Base-by-base conservation (phyloP, 352 stramenopile species). In the Plasmopara halstedii region DNA sequence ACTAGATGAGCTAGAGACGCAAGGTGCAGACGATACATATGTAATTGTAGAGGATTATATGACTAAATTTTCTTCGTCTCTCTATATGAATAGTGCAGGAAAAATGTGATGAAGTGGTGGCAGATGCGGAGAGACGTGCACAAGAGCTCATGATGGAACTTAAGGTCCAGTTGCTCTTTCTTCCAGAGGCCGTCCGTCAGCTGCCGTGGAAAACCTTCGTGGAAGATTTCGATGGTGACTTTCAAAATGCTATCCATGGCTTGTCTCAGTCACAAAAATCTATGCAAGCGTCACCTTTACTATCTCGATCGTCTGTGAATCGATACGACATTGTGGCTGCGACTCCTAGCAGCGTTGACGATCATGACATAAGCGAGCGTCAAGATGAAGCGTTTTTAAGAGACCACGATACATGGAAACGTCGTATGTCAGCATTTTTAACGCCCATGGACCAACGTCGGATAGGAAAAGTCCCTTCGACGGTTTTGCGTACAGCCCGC, bases 201-300 rank as follows among this genome's bases (percentile, higher is more conserved):
- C 87, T 90, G 76, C 64, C 74, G 11, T 88, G 76, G 76, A 83
- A 81, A 53, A 86, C 69, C 31, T 87, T 90, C 50, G 81, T 76
- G 32, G 69, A 79, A n/a, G 73, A 88, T 52, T 88, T 83, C 56
- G 73, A 69, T 29, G 79, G 79, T 32, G 74, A 76, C 46, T 58
- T 90, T 20, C 61, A 79, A 42, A 85, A 83, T 49, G 75, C 74
- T 34, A 86, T 87, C 26, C 53, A 85, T 53, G 79, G 76, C 47
- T 71, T 85, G 11, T 68, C 64, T n/a, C 52, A 66, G 25, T 55
- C 49, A 2, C 44, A 57, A 17, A 27, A 15, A 6, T 59, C 29
- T 6, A 43, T 41, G 6, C 46, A 60, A n/a, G 4, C 27, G 4
- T 66, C 46, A 11, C 49, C 61, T 37, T 10, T n/a, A 9, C 42